Evolutionary conservation across 495 filamentous ascomycete species (phyloP).

Genomic region (Beverwykella pulmonaria): DNA sequence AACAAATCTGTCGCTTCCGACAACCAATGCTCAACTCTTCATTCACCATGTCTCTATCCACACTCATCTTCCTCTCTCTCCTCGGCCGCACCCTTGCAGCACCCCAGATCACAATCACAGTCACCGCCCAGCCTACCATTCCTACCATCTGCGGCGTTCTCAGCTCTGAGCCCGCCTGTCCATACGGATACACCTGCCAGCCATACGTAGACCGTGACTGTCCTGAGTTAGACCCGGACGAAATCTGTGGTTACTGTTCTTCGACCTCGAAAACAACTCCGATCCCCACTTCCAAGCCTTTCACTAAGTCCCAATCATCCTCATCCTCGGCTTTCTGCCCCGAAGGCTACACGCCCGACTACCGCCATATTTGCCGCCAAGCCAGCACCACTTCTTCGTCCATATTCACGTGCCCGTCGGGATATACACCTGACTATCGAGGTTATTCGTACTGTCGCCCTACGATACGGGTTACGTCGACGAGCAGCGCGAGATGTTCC

Average conservation of each 20-base stretch:
- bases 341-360: conserved; percentile 6
- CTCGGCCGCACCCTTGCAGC: not conserved
- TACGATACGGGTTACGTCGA: not conserved
- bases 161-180: conserved; percentile 3
- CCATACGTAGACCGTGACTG: not conserved
- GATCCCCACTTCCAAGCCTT: not conserved
- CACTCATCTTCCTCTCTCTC: not conserved
- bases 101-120: not conserved
- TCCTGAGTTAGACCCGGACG: not conserved
- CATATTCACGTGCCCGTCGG: conserved; percentile 3
- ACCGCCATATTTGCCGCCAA: not conserved
- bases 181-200: conserved; percentile 5
- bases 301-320: not conserved
- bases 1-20: no score
- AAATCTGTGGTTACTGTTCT: not conserved
- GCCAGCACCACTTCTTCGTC: not conserved
- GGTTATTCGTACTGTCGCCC: conserved; percentile 8
- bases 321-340: not conserved
- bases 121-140: not conserved
- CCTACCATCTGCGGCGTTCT: conserved; percentile 13
- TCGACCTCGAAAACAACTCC: not conserved
- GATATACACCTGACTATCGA: conserved; percentile 1
- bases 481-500: not conserved
- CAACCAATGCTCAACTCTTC: not conserved
- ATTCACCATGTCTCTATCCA: not conserved